A percentile compares a stretch with the other conserved stretches of the same genome.
These are phyloP conservation scores for Penicillium sp. DNA, from an alignment of 2,329 filamentous ascomycete genomes.

Conservation along the genomic window DNA sequence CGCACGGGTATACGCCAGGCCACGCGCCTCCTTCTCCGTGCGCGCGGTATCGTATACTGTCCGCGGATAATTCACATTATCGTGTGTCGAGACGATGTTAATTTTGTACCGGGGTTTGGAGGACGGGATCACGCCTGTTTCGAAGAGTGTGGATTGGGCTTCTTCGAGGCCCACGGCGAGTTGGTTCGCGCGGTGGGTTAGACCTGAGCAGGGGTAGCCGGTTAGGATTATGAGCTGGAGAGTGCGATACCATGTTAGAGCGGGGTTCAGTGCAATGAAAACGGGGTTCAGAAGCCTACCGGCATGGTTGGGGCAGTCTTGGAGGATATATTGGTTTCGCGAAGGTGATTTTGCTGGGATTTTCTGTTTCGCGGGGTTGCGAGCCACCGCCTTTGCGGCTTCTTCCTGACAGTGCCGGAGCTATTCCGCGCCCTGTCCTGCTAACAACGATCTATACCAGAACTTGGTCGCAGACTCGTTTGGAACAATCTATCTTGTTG, in stretches of 20 bases:
- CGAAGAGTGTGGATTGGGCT: slow-evolving; percentile 52
- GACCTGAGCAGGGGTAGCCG: slow-evolving; percentile 67
- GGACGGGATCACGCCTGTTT: slow-evolving; percentile 36
- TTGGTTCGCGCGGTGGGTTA: slow-evolving; percentile 64
- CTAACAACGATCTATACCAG: neutral
- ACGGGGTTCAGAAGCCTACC: slow-evolving; percentile 22
- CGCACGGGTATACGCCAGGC: slow-evolving; percentile 64
- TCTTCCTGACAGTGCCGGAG: neutral
- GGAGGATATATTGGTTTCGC: neutral
- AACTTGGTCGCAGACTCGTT: neutral
- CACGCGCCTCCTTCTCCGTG: slow-evolving; percentile 67
- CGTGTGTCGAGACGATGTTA: slow-evolving; percentile 46
- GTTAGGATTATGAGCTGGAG: slow-evolving; percentile 64
- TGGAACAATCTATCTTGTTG: no score
- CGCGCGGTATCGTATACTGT: slow-evolving; percentile 61
- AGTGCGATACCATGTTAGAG: neutral
- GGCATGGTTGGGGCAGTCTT: slow-evolving; percentile 31
- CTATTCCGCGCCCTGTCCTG: neutral
- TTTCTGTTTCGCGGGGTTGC: slow-evolving; percentile 7
- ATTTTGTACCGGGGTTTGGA: slow-evolving; percentile 53
- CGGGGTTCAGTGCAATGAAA: neutral
- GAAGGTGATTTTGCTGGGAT: slow-evolving; percentile 22
- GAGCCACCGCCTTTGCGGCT: slow-evolving; percentile 14
- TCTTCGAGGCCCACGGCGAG: slow-evolving; percentile 57
- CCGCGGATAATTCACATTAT: slow-evolving; percentile 48